These are phyloP conservation scores for Fusarium keratoplasticum DNA, from an alignment of 2,329 filamentous ascomycete genomes.

Conservation along the genomic window DNA sequence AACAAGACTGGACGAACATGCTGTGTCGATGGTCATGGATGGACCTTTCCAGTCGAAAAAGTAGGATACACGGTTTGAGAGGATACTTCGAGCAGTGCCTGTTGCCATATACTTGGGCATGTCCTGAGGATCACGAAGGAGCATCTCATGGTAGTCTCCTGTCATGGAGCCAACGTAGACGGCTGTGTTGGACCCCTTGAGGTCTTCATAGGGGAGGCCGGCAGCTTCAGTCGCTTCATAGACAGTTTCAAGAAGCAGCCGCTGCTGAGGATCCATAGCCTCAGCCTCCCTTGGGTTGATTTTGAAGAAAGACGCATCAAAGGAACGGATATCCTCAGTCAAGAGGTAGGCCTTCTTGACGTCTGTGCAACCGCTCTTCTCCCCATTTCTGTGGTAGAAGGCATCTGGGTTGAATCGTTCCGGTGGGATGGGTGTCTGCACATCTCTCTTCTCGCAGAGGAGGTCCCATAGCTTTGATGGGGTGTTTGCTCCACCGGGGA, in stretches of 20 bases:
- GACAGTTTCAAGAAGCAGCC: background rate
- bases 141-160: background rate
- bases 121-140: background rate
- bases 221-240: background rate
- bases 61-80: constrained; percentile 12
- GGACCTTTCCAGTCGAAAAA: constrained; percentile 17
- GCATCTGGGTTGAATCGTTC: background rate
- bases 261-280: background rate
- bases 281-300: background rate
- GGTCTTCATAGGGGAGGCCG: background rate
- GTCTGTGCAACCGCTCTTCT: background rate
- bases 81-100: constrained; percentile 12
- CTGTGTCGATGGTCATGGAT: constrained; percentile 13
- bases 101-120: background rate
- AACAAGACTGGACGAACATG: constrained; percentile 16
- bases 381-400: background rate
- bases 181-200: constrained; percentile 10
- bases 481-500: background rate
- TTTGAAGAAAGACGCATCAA: background rate
- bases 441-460: background rate
- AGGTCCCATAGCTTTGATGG: background rate
- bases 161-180: constrained; percentile 13
- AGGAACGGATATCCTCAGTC: background rate
- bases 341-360: background rate
- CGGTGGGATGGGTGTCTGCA: background rate